Conservation (phyloP, 345 rosid genomes). For the Populus nigra region DNA sequence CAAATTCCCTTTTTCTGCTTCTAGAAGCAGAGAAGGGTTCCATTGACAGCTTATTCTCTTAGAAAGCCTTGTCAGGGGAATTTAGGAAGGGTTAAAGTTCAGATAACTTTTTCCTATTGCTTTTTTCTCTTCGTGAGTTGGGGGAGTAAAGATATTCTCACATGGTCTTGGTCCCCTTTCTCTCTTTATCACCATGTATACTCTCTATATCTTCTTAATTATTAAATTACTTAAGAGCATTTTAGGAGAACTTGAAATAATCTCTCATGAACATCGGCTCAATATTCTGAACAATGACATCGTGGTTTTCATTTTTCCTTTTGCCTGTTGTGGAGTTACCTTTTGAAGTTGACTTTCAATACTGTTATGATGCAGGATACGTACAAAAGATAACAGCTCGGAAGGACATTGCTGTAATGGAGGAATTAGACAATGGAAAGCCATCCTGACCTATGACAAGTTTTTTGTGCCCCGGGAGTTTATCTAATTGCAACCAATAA, state of each 20-base stretch:
- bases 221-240: background rate
- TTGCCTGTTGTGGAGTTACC: background rate
- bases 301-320: background rate
- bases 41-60: background rate
- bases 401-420: slow-evolving; percentile 76
- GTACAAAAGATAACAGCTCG: slow-evolving; percentile 93
- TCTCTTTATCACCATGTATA: background rate
- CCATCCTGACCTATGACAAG: slow-evolving; percentile 42
- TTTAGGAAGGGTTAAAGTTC: background rate
- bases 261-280: background rate
- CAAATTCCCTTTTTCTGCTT: background rate
- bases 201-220: no score
- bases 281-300: background rate
- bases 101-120: background rate
- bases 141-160: background rate
- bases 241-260: background rate
- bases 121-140: background rate
- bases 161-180: background rate
- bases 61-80: background rate
- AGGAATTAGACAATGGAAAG: slow-evolving; percentile 72
- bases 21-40: background rate
- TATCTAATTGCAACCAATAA: slow-evolving; percentile 5
- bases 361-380: slow-evolving; percentile 54
- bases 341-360: background rate
- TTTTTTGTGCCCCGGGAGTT: slow-evolving; percentile 1